These are phyloP conservation scores for Boletus reticuloceps DNA, from an alignment of 768 basidiomycete genomes.

Conservation along the genomic window DNA sequence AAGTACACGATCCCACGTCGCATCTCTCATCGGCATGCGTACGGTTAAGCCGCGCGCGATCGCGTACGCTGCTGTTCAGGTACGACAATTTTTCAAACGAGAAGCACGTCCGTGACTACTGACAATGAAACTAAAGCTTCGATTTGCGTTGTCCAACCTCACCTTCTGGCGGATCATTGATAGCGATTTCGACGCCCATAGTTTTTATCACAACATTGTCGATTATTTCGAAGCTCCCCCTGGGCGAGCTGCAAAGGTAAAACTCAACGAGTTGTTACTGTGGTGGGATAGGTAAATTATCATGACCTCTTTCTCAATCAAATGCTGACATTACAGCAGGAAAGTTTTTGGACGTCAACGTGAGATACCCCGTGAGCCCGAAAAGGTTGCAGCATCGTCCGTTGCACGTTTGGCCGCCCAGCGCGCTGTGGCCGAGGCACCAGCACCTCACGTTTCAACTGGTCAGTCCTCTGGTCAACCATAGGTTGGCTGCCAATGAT, in stretches of 20 bases:
- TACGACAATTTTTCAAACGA: neutral
- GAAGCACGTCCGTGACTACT: neutral
- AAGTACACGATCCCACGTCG: neutral
- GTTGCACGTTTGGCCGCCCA: neutral
- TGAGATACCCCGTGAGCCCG: neutral
- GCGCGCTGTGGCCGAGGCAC: neutral
- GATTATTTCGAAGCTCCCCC: neutral
- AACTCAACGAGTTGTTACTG: neutral
- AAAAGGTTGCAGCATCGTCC: neutral
- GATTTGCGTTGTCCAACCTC: neutral
- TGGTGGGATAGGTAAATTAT: neutral
- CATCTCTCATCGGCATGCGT: neutral
- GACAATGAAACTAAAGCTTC: neutral
- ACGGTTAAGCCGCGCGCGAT: neutral
- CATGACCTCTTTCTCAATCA: neutral
- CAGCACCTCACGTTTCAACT: neutral
- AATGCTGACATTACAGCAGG: neutral
- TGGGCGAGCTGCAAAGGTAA: neutral
- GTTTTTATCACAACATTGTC: neutral
- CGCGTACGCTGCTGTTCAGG: neutral
- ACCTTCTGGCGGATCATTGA: neutral
- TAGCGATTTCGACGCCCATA: neutral
- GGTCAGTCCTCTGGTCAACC: no score
- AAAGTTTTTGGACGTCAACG: neutral
- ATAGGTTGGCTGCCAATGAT: no score